These are phyloP conservation scores for Xylariaceae sp. DNA, from an alignment of 2,329 filamentous ascomycete species.

Conservation along the genomic window DNA sequence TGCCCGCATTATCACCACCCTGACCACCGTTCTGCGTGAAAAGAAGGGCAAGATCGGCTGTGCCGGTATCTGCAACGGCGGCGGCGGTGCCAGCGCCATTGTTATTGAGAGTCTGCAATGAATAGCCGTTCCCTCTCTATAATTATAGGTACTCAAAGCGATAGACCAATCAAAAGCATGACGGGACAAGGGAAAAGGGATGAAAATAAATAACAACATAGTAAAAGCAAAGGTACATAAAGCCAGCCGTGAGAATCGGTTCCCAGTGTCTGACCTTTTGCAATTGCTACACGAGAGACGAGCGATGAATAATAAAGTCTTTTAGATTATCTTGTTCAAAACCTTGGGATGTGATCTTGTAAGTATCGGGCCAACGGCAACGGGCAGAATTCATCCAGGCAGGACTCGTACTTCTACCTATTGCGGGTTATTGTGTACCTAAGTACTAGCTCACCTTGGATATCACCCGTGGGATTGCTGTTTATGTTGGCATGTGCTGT, in stretches of 20 bases:
- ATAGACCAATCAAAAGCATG: constrained; percentile 1
- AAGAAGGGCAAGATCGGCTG: constrained; percentile 92
- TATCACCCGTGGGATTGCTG: too few relatives aligned
- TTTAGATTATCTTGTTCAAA: too few relatives aligned
- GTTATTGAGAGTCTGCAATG: constrained; percentile 68
- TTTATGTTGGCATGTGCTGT: too few relatives aligned
- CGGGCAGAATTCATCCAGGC: too few relatives aligned
- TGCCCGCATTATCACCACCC: constrained; percentile 85
- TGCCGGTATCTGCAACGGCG: constrained; percentile 96
- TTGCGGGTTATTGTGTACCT: too few relatives aligned
- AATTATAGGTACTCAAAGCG: constrained; percentile 7
- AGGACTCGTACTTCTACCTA: too few relatives aligned
- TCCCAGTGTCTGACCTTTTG: not conserved
- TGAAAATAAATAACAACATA: not conserved
- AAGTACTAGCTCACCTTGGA: too few relatives aligned
- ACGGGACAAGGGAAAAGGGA: not conserved
- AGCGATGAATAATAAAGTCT: not conserved
- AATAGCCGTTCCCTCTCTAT: constrained; percentile 13
- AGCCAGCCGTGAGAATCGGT: not conserved
- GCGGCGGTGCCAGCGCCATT: constrained; percentile 88
- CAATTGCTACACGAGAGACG: not conserved
- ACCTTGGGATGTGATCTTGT: too few relatives aligned
- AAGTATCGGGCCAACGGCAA: too few relatives aligned
- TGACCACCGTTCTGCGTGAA: constrained; percentile 82
- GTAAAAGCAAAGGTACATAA: not conserved